Conservation (phyloP, 192 early-diverging fungal species). For the Coemansia sp. region DNA sequence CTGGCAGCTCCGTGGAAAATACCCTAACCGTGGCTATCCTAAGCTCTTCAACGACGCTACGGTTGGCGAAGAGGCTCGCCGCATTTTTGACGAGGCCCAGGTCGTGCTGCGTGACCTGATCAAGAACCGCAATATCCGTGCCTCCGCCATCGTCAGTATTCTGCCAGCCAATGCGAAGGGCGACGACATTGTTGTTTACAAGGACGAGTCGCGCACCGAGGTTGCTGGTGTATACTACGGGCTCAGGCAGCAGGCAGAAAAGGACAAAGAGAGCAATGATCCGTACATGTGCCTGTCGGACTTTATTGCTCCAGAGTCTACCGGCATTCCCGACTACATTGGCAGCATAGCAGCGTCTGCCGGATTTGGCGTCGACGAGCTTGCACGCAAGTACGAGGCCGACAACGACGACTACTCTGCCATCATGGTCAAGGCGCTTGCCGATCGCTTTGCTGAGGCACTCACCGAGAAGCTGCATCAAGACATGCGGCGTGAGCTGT, state of each 20-base stretch:
- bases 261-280: conserved; percentile 79
- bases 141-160: conserved; percentile 80
- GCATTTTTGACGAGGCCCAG: conserved; percentile 84
- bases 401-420: conserved; percentile 88
- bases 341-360: conserved; percentile 88
- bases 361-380: conserved; percentile 89
- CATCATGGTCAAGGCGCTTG: conserved; percentile 95
- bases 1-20: conserved; percentile 93
- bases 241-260: conserved; percentile 84
- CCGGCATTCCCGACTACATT: conserved; percentile 80
- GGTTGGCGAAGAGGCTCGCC: conserved; percentile 88
- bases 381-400: conserved; percentile 73
- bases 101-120: conserved; percentile 79
- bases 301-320: conserved; percentile 82
- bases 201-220: conserved; percentile 68
- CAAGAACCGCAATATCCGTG: conserved; percentile 68
- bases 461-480: conserved; percentile 90
- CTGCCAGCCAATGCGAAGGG: conserved; percentile 86
- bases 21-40: conserved; percentile 95
- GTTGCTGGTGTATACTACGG: conserved; percentile 78
- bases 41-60: conserved; percentile 97
- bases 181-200: conserved; percentile 89
- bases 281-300: conserved; percentile 89
- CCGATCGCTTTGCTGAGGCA: conserved; percentile 91
- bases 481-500: conserved; percentile 80